Conservation (phyloP, 2,329 filamentous ascomycete species). For the Cladosporium sp. region DNA sequence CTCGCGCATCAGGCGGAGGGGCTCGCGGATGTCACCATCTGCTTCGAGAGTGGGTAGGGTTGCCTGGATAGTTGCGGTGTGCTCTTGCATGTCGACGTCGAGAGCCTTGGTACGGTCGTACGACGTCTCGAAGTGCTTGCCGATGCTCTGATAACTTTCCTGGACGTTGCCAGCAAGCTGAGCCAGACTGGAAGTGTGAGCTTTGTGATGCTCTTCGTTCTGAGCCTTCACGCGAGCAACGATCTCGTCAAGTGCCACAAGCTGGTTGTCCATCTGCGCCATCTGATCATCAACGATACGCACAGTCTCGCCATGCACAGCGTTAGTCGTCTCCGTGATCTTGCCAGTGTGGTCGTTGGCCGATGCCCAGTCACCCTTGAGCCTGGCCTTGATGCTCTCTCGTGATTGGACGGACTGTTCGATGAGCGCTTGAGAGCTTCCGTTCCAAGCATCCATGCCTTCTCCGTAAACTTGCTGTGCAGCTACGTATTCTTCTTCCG, state of each 20-base stretch:
- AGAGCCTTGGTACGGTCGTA: constrained; percentile 69
- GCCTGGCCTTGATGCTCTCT: constrained; percentile 75
- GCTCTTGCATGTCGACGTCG: constrained; percentile 66
- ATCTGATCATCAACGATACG: constrained; percentile 89
- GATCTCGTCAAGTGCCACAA: constrained; percentile 87
- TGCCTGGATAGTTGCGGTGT: constrained; percentile 56
- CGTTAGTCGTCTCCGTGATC: constrained; percentile 80
- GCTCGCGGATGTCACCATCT: constrained; percentile 62
- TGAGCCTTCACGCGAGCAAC: constrained; percentile 78
- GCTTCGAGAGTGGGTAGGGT: constrained; percentile 62
- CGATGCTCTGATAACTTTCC: constrained; percentile 71
- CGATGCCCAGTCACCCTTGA: constrained; percentile 82
- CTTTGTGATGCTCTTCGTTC: constrained; percentile 75
- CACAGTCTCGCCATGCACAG: constrained; percentile 87
- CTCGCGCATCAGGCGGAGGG: constrained; percentile 70
- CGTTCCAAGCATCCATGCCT: constrained; percentile 74
- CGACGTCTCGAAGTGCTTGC: constrained; percentile 68
- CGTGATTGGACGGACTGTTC: constrained; percentile 72
- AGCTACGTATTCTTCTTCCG: constrained; percentile 55
- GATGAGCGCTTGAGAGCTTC: constrained; percentile 68
- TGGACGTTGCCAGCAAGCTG: constrained; percentile 69
- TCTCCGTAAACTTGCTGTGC: constrained; percentile 67
- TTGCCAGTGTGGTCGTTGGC: constrained; percentile 80
- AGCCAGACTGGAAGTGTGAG: constrained; percentile 67
- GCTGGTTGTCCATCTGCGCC: constrained; percentile 81